These are phyloP conservation scores for Neofusicoccum cordaticola DNA, from an alignment of 2,329 filamentous ascomycete species.

Conservation along the genomic window DNA sequence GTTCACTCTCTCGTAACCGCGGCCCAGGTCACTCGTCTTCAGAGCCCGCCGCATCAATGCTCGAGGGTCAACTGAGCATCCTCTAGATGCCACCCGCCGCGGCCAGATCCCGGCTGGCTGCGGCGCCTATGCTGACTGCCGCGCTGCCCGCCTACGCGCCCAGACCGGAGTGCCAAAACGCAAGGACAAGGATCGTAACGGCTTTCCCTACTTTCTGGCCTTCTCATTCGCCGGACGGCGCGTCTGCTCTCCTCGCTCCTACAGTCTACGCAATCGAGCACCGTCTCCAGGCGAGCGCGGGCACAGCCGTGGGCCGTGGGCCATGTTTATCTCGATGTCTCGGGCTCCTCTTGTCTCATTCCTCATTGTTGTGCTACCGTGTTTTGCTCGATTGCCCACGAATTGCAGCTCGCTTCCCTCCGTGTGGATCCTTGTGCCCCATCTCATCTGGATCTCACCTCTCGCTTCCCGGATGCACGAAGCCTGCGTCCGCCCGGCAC, in stretches of 20 bases:
- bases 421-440: constrained; percentile 1
- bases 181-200: not conserved
- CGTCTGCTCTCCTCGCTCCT: not conserved
- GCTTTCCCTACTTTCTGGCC: not conserved
- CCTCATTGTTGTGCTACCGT: constrained; percentile 15
- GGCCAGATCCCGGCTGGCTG: constrained; percentile 2
- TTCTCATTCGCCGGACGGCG: not conserved
- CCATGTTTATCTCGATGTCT: constrained; percentile 9
- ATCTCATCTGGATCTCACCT: constrained; percentile 14
- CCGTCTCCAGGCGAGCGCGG: not conserved
- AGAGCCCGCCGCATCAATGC: constrained; percentile 6
- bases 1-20: constrained; percentile 6
- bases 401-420: constrained; percentile 6
- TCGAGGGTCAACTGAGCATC: constrained; percentile 4
- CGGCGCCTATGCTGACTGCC: constrained; percentile 15
- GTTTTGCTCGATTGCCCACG: constrained; percentile 11
- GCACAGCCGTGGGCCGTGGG: not conserved
- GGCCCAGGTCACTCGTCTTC: constrained; percentile 7
- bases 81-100: not conserved
- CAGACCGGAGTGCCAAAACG: not conserved
- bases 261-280: not conserved
- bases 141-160: constrained; percentile 13
- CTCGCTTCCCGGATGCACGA: constrained; percentile 15
- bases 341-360: constrained; percentile 15
- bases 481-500: constrained; percentile 14